Base-by-base conservation (phyloP, 495 filamentous ascomycete species). In the Xylaria acuta region DNA sequence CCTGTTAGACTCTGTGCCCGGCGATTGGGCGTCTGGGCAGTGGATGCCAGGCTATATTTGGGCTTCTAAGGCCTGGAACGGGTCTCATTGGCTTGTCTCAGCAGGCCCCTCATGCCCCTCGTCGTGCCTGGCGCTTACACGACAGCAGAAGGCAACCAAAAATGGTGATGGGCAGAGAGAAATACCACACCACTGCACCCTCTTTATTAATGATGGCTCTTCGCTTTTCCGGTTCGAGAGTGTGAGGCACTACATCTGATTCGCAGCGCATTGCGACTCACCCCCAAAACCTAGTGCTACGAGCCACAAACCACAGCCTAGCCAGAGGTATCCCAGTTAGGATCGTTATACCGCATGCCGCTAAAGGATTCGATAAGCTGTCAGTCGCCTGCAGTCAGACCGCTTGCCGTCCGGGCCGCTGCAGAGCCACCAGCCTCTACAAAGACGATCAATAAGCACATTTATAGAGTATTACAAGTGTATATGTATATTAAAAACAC, bases 61-160 rank as follows among this genome's bases (percentile, higher is more conserved):
- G 56, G 56, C n/a, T 3, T 27, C 30, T 53, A 51, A 36, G 30
- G 14, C 16, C 18, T 69, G 36, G 30, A 59, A 36, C 56, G 18
- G 16, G 30, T 6, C 45, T 41, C 34, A 70, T 70, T 70, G 68
- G 68, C 32, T 5, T 7, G 45, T 41, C 34, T 30, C 41, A n/a
- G 14, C 22, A 36, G 59, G 43, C 45, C 68, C 67, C 67, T 62
- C 67, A 14, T 45, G n/a, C 40, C 67, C 59, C 59, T 64, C 43
- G 54, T 70, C 45, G 68, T 70, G 68, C 58, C 68, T 70, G 68
- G 68, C 68, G 68, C 68, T 70, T 70, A 70, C 25, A 59, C 54
- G 36, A 27, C 60, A 64, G 38, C 38, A 64, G 38, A 25, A 12
- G 60, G 38, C n/a, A 38, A 16, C 36, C 60, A 41, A n/a, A 43